These are phyloP conservation scores for Lasiosphaeria ovina DNA, from an alignment of 495 filamentous ascomycete species.

Conservation along the genomic window DNA sequence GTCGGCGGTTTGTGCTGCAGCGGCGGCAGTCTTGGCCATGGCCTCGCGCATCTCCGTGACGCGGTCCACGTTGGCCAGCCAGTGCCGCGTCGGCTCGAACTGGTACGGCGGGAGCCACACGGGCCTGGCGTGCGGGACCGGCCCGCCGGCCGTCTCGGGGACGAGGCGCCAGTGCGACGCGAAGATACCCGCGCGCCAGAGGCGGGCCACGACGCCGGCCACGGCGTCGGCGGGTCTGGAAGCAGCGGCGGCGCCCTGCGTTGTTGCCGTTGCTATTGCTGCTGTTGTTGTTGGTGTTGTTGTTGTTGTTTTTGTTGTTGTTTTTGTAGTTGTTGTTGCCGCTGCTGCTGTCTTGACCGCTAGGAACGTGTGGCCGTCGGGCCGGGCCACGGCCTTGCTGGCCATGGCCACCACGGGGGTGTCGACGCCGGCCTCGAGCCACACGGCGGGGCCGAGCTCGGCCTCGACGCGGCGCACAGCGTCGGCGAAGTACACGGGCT, in stretches of 20 bases:
- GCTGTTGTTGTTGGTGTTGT: too few relatives aligned
- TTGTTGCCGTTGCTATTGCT: too few relatives aligned
- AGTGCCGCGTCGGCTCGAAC: constrained; percentile 44
- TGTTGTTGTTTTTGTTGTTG: too few relatives aligned
- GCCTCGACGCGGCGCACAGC: constrained; percentile 31
- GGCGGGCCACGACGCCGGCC: neutral
- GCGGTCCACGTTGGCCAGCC: constrained; percentile 18
- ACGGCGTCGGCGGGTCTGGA: too few relatives aligned
- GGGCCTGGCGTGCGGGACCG: constrained; percentile 18
- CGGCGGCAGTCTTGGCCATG: neutral
- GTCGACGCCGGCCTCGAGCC: constrained; percentile 38
- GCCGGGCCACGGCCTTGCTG: neutral
- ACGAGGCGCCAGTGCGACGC: constrained; percentile 23
- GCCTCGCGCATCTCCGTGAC: neutral
- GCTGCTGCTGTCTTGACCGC: neutral
- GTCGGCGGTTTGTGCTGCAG: too few relatives aligned
- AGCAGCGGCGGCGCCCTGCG: too few relatives aligned
- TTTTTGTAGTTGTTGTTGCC: too few relatives aligned
- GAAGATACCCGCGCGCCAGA: neutral
- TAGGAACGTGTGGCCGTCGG: neutral
- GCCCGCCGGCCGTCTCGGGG: constrained; percentile 3
- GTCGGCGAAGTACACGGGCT: constrained; percentile 35
- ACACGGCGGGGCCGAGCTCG: constrained; percentile 27
- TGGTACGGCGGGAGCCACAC: constrained; percentile 52
- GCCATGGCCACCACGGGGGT: constrained; percentile 36